phyloP scores from a whole-genome alignment of 1,284 basidiomycete genomes.

The Pyrrhoderma lamaoense region DNA sequence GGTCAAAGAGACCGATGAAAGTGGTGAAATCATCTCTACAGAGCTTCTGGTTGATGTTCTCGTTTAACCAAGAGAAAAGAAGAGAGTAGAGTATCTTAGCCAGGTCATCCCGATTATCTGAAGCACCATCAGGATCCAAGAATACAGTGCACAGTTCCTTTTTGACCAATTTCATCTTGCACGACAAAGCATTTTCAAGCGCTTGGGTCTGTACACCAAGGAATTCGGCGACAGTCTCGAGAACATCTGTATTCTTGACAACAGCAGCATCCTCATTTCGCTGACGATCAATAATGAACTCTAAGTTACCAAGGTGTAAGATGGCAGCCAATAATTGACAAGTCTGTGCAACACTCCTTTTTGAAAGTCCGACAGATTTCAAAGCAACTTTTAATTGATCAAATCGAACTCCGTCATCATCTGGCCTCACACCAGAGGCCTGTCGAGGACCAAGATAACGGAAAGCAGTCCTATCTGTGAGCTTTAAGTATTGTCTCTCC shows the following conservation, averaged over 20 bases:
- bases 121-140: conserved; percentile 89
- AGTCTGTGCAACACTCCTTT: conserved; percentile 88
- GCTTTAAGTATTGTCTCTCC: conserved; percentile 80
- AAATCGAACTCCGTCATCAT: conserved; percentile 78
- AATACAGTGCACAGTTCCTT: conserved; percentile 96
- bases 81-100: conserved; percentile 91
- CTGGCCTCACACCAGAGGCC: conserved; percentile 37
- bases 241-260: conserved; percentile 73
- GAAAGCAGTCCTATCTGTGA: conserved; percentile 73
- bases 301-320: conserved; percentile 91
- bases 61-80: conserved; percentile 95
- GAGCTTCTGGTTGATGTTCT: conserved; percentile 90
- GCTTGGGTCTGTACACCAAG: conserved; percentile 74
- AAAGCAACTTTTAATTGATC: conserved; percentile 91
- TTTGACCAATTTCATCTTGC: conserved; percentile 88
- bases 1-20: conserved; percentile 93
- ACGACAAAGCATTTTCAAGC: conserved; percentile 82
- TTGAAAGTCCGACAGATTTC: conserved; percentile 88
- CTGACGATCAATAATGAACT: conserved; percentile 79
- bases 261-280: conserved; percentile 86
- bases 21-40: conserved; percentile 87
- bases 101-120: conserved; percentile 88
- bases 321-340: conserved; percentile 94
- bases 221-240: conserved; percentile 84
- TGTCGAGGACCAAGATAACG: conserved; percentile 75